These are phyloP conservation scores for Stagonosporopsis tanaceti DNA, from an alignment of 2,329 filamentous ascomycete species.

Conservation along the genomic window DNA sequence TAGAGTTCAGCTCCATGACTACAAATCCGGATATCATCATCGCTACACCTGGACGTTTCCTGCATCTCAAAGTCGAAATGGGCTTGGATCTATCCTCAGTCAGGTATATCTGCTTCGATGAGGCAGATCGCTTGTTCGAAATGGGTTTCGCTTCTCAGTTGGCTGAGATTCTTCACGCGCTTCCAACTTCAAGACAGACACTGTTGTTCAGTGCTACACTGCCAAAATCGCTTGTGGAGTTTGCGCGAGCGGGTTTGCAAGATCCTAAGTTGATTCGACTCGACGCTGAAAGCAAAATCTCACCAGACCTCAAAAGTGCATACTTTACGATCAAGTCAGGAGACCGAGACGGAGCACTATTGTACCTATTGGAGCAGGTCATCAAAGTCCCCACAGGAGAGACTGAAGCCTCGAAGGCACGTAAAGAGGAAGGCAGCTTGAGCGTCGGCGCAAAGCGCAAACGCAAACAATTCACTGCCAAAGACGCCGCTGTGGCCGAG, in stretches of 20 bases:
- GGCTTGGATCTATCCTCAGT: conserved; percentile 87
- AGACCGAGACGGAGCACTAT: conserved; percentile 91
- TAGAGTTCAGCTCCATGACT: conserved; percentile 85
- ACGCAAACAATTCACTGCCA: conserved; percentile 63
- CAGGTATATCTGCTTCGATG: conserved; percentile 94
- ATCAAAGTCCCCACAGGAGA: conserved; percentile 85
- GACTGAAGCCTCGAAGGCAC: conserved; percentile 61
- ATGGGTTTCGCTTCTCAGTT: conserved; percentile 97
- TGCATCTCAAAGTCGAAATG: conserved; percentile 99
- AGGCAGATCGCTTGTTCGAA: conserved; percentile 95
- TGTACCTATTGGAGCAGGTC: conserved; percentile 88
- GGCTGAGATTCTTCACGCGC: conserved; percentile 87
- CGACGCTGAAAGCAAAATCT: conserved; percentile 94
- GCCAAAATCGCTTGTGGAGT: conserved; percentile 93
- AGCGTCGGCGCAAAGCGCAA: conserved; percentile 76
- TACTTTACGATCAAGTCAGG: conserved; percentile 93
- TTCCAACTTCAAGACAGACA: conserved; percentile 86
- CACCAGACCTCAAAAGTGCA: conserved; percentile 91
- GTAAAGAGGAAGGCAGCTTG: conserved; percentile 54
- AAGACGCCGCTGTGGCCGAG: conserved; percentile 80
- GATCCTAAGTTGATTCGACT: conserved; percentile 90
- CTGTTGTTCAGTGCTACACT: conserved; percentile 94
- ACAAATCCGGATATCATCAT: conserved; percentile 97
- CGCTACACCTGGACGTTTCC: conserved; percentile 92
- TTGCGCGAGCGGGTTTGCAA: conserved; percentile 89